These are phyloP conservation scores for Sarocladiaceae sp. DNA, from an alignment of 2,329 filamentous ascomycete species.

Conservation along the genomic window DNA sequence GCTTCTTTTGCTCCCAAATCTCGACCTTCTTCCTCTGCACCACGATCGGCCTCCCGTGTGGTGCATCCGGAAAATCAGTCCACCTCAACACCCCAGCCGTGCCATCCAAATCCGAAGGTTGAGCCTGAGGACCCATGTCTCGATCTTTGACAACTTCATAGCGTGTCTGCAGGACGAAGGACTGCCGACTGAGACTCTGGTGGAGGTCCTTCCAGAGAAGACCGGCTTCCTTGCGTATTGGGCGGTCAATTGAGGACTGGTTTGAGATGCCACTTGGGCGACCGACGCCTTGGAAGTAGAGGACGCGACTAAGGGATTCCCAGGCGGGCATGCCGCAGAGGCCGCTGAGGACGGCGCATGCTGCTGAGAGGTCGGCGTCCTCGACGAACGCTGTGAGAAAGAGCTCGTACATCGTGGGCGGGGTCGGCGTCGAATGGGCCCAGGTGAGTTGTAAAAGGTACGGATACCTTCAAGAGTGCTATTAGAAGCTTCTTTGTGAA, in stretches of 20 bases:
- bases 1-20: conserved; percentile 46
- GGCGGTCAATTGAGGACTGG: conserved; percentile 32
- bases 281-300: conserved; percentile 44
- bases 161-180: conserved; percentile 51
- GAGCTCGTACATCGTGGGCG: conserved; percentile 49
- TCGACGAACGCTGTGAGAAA: conserved; percentile 52
- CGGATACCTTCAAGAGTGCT: background rate
- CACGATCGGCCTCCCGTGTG: conserved; percentile 38
- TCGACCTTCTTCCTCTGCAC: conserved; percentile 53
- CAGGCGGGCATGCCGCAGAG: conserved; percentile 53
- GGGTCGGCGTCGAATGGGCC: conserved; percentile 4
- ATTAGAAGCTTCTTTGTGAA: background rate
- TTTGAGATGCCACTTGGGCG: conserved; percentile 40
- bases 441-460: background rate
- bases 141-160: conserved; percentile 47
- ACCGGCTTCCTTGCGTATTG: conserved; percentile 30
- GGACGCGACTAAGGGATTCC: conserved; percentile 43
- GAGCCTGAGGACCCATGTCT: conserved; percentile 37
- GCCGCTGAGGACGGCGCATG: conserved; percentile 51
- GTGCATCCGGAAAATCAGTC: conserved; percentile 58
- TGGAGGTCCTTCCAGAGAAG: conserved; percentile 50
- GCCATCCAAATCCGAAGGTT: conserved; percentile 35
- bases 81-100: conserved; percentile 48
- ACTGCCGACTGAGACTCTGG: conserved; percentile 50
- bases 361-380: conserved; percentile 43